These are phyloP conservation scores for Globisporangium solare DNA, from an alignment of 352 stramenopile species.

Conservation along the genomic window DNA sequence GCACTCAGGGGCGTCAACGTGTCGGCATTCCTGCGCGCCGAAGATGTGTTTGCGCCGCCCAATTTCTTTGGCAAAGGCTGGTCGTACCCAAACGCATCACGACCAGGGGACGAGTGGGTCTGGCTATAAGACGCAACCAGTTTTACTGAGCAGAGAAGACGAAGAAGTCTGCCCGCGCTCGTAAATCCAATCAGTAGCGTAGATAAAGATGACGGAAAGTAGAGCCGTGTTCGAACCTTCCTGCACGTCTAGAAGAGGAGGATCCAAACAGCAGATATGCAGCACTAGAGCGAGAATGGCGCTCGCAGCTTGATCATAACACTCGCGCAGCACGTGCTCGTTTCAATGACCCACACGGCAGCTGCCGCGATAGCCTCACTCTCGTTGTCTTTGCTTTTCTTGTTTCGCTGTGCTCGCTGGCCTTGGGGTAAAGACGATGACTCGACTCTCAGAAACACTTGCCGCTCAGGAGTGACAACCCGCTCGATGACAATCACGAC, in stretches of 20 bases:
- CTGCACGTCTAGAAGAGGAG: no score
- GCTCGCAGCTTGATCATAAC: constrained; percentile 50
- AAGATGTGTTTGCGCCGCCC: constrained; percentile 38
- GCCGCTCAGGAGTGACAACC: constrained; percentile 52
- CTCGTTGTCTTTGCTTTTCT: background rate
- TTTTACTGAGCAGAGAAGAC: no score
- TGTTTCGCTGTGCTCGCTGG: background rate
- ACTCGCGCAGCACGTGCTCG: constrained; percentile 69
- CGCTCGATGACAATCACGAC: constrained; percentile 52
- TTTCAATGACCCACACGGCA: constrained; percentile 67
- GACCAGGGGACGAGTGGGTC: constrained; percentile 39
- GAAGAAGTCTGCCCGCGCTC: no score
- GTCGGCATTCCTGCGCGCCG: constrained; percentile 25
- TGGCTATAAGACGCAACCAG: constrained; percentile 23
- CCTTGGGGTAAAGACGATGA: background rate
- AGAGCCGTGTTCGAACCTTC: no score
- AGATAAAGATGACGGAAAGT: no score
- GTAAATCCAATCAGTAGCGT: no score
- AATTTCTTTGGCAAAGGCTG: constrained; percentile 71
- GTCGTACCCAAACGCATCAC: constrained; percentile 36
- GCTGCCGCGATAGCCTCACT: background rate
- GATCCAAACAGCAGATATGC: no score
- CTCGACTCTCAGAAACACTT: constrained; percentile 50
- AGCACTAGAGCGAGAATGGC: background rate
- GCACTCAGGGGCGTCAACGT: constrained; percentile 28